A percentile compares a stretch with the other conserved stretches of the same genome.
phyloP scores from a whole-genome alignment of 2,329 filamentous ascomycete species.

The Cladosporium sp. region DNA sequence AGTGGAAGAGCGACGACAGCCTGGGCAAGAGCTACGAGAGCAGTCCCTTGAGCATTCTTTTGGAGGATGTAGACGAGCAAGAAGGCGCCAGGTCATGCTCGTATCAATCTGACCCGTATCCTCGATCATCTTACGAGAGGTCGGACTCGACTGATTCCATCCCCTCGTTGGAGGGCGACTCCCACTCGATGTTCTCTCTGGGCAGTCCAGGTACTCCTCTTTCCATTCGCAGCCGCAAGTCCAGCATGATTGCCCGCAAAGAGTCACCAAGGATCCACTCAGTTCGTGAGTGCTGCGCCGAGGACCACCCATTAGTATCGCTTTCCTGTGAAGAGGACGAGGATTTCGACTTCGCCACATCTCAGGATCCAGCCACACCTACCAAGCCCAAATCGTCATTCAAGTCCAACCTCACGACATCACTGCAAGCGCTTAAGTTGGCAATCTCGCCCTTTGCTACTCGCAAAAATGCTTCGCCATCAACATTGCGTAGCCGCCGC shows the following conservation, averaged over 20 bases:
- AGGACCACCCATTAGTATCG: slow-evolving; percentile 55
- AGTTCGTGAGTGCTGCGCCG: slow-evolving; percentile 49
- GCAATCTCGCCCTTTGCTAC: slow-evolving; percentile 52
- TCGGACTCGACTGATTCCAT: slow-evolving; percentile 58
- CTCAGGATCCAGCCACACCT: slow-evolving; percentile 31
- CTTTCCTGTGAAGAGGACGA: slow-evolving; percentile 29
- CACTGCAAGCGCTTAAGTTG: slow-evolving; percentile 57
- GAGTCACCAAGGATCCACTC: slow-evolving; percentile 48
- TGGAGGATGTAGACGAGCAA: slow-evolving; percentile 51
- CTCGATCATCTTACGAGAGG: slow-evolving; percentile 21
- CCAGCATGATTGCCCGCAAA: slow-evolving; percentile 38
- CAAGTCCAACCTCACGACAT: slow-evolving; percentile 62
- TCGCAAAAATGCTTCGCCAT: not conserved
- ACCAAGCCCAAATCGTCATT: slow-evolving; percentile 46
- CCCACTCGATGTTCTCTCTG: slow-evolving; percentile 44
- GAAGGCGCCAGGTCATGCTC: slow-evolving; percentile 27
- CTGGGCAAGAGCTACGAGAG: slow-evolving; percentile 27
- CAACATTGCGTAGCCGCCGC: not conserved
- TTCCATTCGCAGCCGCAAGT: slow-evolving; percentile 29
- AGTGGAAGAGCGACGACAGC: slow-evolving; percentile 47
- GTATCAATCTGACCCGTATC: not conserved
- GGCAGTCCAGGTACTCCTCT: slow-evolving; percentile 40
- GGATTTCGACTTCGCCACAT: slow-evolving; percentile 30
- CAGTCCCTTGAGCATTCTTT: slow-evolving; percentile 47
- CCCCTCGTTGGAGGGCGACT: slow-evolving; percentile 48